Evolutionary conservation across 345 rosid genomes (phyloP).

Genomic region (Euphorbia tirucalli): DNA sequence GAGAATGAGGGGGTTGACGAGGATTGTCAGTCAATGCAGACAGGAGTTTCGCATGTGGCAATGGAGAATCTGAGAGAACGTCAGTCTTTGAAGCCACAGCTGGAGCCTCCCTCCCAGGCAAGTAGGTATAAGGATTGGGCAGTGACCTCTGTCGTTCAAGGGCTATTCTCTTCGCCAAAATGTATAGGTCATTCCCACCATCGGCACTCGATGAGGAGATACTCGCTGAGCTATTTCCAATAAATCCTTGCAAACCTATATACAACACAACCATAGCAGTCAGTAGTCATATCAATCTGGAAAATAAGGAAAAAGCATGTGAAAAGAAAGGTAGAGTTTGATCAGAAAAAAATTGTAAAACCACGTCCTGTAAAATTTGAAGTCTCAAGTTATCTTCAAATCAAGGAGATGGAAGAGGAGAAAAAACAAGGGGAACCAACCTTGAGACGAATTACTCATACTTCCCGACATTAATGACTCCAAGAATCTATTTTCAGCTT

Average conservation of each 20-base stretch:
- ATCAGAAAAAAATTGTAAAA: neutral
- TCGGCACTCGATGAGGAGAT: slow-evolving; percentile 50
- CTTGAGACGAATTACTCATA: slow-evolving; percentile 54
- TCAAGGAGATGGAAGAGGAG: slow-evolving; percentile 1
- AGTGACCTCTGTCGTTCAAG: slow-evolving; percentile 74
- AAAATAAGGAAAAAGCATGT: neutral
- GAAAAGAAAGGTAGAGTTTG: neutral
- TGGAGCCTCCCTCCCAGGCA: slow-evolving; percentile 73
- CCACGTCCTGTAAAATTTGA: neutral
- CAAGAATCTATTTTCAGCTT: slow-evolving; percentile 88
- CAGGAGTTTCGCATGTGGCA: slow-evolving; percentile 38
- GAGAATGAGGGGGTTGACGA: slow-evolving; percentile 52
- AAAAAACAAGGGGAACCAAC: slow-evolving; percentile 33
- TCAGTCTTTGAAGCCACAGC: slow-evolving; percentile 58
- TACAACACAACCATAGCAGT: slow-evolving; percentile 22
- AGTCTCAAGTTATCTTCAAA: neutral
- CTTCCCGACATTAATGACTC: slow-evolving; percentile 86
- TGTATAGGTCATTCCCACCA: slow-evolving; percentile 55
- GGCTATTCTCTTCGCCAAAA: slow-evolving; percentile 67
- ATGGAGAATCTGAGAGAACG: slow-evolving; percentile 40
- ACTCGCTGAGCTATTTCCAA: slow-evolving; percentile 49
- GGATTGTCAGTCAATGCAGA: slow-evolving; percentile 37
- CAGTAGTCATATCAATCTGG: neutral
- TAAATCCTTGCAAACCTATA: slow-evolving; percentile 65
- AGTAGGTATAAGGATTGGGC: slow-evolving; percentile 49